These are phyloP conservation scores for Alternaria sp. DNA, from an alignment of 2,329 filamentous ascomycete genomes.

Conservation along the genomic window DNA sequence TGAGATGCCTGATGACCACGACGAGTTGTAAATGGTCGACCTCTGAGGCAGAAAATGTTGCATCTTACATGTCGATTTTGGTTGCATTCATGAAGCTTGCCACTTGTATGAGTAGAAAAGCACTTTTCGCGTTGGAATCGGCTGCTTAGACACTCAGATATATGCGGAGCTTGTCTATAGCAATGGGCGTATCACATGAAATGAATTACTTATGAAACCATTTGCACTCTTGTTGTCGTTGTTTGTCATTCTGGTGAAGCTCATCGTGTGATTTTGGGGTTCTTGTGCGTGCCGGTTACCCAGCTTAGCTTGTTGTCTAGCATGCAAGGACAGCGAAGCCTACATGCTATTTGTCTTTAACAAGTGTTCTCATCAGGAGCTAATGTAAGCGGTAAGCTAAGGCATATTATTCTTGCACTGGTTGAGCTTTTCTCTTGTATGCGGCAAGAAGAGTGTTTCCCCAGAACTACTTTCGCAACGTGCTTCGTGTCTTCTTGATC, in stretches of 20 bases:
- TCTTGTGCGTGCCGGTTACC: neutral
- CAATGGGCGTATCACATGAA: conserved; percentile 21
- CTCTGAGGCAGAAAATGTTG: conserved; percentile 23
- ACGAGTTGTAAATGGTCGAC: conserved; percentile 56
- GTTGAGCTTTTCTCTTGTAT: neutral
- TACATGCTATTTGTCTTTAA: neutral
- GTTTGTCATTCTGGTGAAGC: neutral
- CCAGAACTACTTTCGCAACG: neutral
- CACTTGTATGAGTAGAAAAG: conserved; percentile 42
- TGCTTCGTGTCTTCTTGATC: neutral
- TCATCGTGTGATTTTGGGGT: neutral
- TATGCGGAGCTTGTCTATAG: conserved; percentile 29
- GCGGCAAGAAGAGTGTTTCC: neutral
- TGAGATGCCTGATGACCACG: conserved; percentile 61
- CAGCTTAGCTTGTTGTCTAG: neutral
- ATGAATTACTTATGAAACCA: conserved; percentile 28
- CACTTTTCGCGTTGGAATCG: conserved; percentile 13
- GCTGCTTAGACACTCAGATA: conserved; percentile 28
- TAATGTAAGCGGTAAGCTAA: too few species aligned
- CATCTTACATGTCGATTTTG: conserved; percentile 22
- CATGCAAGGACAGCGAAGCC: neutral
- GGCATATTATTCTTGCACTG: too few species aligned
- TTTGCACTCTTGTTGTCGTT: neutral
- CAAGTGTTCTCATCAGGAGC: too few species aligned
- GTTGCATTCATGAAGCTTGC: conserved; percentile 30